Evolutionary conservation across 164 flowering plant species (phyloP).

Genomic region (Malania oleifera): DNA sequence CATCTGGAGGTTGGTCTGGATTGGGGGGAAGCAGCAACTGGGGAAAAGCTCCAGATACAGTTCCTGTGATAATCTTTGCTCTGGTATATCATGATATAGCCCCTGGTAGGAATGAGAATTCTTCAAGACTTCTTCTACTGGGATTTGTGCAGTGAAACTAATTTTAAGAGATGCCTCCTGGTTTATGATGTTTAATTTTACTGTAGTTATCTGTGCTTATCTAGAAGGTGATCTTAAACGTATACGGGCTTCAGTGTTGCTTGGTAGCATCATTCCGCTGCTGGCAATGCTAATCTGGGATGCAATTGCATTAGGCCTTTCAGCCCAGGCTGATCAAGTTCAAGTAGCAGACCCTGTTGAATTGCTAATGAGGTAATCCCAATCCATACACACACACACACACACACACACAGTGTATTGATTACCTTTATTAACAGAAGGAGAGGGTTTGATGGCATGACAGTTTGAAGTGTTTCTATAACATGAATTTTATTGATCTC

Average conservation of each 20-base stretch:
- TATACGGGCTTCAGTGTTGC: conserved; percentile 44
- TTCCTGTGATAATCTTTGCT: conserved; percentile 71
- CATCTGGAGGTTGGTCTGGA: conserved; percentile 64
- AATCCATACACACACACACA: not conserved
- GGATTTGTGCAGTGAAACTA: not conserved
- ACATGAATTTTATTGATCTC: too few relatives aligned
- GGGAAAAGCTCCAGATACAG: conserved; percentile 51
- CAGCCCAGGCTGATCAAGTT: conserved; percentile 28
- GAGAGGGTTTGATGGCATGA: too few relatives aligned
- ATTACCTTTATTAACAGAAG: too few relatives aligned
- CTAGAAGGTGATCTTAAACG: conserved; percentile 58
- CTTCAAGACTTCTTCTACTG: not conserved
- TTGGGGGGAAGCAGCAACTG: conserved; percentile 41
- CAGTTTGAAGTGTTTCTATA: too few relatives aligned
- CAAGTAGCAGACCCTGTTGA: conserved; percentile 57
- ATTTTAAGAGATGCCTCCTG: not conserved
- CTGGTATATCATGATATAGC: conserved; percentile 70
- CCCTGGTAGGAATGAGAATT: conserved; percentile 39
- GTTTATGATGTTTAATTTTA: not conserved
- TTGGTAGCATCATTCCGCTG: conserved; percentile 71
- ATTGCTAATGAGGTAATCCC: conserved; percentile 52
- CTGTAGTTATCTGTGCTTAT: conserved; percentile 75
- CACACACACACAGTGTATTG: too few relatives aligned
- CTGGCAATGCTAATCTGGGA: conserved; percentile 65
- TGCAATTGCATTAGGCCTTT: conserved; percentile 60